phyloP scores from a whole-genome alignment of 2,329 filamentous ascomycete species.

The Botryosphaeria dothidea region DNA sequence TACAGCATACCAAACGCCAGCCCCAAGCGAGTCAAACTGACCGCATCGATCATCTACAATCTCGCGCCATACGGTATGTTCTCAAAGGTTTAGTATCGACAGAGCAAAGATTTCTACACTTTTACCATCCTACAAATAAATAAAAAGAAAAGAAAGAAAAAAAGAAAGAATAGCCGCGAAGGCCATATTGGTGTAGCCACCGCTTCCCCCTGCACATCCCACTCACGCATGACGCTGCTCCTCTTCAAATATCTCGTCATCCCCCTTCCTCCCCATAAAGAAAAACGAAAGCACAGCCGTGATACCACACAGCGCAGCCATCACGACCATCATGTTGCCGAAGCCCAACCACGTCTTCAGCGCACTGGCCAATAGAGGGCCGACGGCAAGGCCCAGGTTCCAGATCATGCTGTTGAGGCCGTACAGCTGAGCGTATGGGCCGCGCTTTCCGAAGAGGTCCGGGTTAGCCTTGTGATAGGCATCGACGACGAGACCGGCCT shows the following conservation, averaged over 20 bases:
- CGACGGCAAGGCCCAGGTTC: slow-evolving; percentile 59
- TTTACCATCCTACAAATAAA: too few species aligned
- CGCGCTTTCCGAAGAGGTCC: slow-evolving; percentile 55
- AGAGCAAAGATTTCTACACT: too few species aligned
- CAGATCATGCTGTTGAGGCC: slow-evolving; percentile 66
- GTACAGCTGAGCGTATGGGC: slow-evolving; percentile 67
- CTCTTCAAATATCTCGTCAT: not conserved
- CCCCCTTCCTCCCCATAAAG: slow-evolving; percentile 12
- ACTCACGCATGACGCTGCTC: not conserved
- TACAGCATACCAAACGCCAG: too few species aligned
- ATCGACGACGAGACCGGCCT: slow-evolving; percentile 57
- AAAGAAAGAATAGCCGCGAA: too few species aligned
- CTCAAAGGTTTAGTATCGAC: too few species aligned
- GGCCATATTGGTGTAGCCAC: too few species aligned
- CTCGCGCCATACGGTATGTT: too few species aligned
- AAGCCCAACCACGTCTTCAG: slow-evolving; percentile 56
- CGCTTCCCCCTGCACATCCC: too few species aligned
- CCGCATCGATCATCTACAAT: too few species aligned
- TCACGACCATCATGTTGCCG: slow-evolving; percentile 58
- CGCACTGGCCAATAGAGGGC: slow-evolving; percentile 58
- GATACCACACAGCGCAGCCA: slow-evolving; percentile 49
- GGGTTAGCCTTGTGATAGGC: slow-evolving; percentile 58
- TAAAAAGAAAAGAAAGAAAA: too few species aligned
- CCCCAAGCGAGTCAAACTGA: too few species aligned
- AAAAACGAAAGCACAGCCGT: slow-evolving; percentile 31